Evolutionary conservation across 352 stramenopile species (phyloP).

Genomic region (Phytophthora fragariaefolia): DNA sequence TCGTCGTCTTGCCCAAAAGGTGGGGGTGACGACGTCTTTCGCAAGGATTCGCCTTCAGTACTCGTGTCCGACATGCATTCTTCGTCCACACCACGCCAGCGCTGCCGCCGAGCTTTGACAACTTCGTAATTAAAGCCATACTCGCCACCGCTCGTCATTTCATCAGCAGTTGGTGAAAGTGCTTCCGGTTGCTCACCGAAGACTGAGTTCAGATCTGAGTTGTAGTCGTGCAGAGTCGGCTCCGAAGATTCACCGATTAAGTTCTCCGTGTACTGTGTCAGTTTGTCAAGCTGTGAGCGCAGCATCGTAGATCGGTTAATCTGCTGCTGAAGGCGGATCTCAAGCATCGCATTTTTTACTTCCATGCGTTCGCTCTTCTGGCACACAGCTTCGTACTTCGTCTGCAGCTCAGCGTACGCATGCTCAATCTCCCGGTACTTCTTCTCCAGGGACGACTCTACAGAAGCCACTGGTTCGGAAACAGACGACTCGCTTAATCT

Average conservation of each 20-base stretch:
- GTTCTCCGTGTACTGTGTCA: constrained; percentile 77
- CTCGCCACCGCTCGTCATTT: constrained; percentile 43
- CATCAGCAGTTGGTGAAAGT: constrained; percentile 44
- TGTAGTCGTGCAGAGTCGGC: constrained; percentile 54
- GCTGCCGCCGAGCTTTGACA: constrained; percentile 41
- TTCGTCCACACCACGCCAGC: constrained; percentile 48
- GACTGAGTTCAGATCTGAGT: constrained; percentile 55
- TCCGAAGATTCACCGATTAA: constrained; percentile 66
- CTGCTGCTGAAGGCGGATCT: constrained; percentile 72
- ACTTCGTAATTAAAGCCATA: constrained; percentile 54
- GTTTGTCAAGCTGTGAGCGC: constrained; percentile 69
- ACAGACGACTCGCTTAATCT: constrained; percentile 32
- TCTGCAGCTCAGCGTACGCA: constrained; percentile 59
- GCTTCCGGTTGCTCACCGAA: constrained; percentile 55
- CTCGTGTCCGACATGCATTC: constrained; percentile 70
- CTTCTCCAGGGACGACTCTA: constrained; percentile 42
- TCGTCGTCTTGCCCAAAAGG: constrained; percentile 33
- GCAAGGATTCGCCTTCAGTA: constrained; percentile 46
- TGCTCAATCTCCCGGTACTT: constrained; percentile 58
- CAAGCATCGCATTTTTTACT: constrained; percentile 66
- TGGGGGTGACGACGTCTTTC: constrained; percentile 39
- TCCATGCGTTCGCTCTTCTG: constrained; percentile 58
- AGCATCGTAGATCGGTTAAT: constrained; percentile 68
- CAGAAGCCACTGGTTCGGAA: constrained; percentile 29
- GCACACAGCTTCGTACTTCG: constrained; percentile 57